Evolutionary conservation across 164 flowering plant genomes (phyloP), one percentile per base, ranked within the genome.

Genomic region (Vitis cinerea): DNA sequence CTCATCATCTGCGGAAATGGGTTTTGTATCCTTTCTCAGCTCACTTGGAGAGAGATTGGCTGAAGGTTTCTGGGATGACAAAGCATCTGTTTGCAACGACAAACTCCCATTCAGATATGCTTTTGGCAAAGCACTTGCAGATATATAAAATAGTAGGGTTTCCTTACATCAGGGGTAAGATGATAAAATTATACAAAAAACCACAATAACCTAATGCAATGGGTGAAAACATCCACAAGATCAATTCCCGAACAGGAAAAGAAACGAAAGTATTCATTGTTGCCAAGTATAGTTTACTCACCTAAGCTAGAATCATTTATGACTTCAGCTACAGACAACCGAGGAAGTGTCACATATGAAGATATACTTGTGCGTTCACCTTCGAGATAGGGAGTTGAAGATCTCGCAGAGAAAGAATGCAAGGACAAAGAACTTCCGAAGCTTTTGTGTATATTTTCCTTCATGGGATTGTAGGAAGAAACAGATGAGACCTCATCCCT

Each of bases 401-500:
- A 82, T 80, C 86, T 88, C 50, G 84, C 79, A n/a, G 77, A 73
- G 53, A 74, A 78, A 63, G 93, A 87, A 60, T 83, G 94, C 81
- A 90, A 73, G 8, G 99, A 95, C 59, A 90, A 71, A 44, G 99
- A 92, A 82, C 91, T 90, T 66, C 91, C 90, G 72, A 90, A 90
- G 15, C 81, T 71, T 65, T 66, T 80, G 63, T 82, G 82, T 47
- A 94, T 4, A 73, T 79, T 83, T 69, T 88, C 99, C 75, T 76
- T 94, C 56, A 69, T 59, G n/a, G 78, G 85, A 75, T 91, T 92
- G 73, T 79, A 91, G 50, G 99, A 95, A 68, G 97, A 91, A 68
- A 95, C 89, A 79, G 99, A 95, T 74, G 85, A 86, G 44, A 84
- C 74, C 67, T 95, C 97, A 81, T 95, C 99, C 75, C 87, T 84